phyloP scores from a whole-genome alignment of 768 basidiomycete genomes.

The Coprinopsis sp. region DNA sequence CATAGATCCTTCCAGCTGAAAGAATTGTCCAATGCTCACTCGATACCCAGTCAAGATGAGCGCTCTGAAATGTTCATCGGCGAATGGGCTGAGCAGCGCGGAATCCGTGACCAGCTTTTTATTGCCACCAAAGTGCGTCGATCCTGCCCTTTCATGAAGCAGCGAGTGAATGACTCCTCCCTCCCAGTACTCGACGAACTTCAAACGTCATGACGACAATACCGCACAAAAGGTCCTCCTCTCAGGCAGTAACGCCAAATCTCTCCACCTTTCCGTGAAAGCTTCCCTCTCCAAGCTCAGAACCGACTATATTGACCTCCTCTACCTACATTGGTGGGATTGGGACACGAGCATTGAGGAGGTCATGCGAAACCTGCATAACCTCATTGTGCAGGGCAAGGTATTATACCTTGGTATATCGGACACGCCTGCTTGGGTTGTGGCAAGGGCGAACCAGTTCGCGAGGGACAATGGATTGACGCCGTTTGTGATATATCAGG shows the following conservation, averaged over 20 bases:
- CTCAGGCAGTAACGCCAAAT: slow-evolving; percentile 39
- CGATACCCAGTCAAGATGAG: not conserved
- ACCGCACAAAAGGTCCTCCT: slow-evolving; percentile 25
- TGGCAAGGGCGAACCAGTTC: slow-evolving; percentile 14
- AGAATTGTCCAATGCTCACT: not conserved
- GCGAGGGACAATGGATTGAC: slow-evolving; percentile 11
- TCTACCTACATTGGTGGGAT: slow-evolving; percentile 51
- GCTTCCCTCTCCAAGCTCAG: slow-evolving; percentile 38
- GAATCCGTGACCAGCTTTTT: slow-evolving; percentile 36
- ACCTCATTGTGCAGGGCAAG: slow-evolving; percentile 44
- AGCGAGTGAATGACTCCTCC: not conserved
- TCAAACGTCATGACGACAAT: slow-evolving; percentile 18
- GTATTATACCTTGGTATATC: slow-evolving; percentile 36
- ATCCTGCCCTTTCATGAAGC: not conserved
- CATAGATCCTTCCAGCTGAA: not conserved
- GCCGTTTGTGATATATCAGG: slow-evolving; percentile 13
- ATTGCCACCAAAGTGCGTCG: slow-evolving; percentile 27
- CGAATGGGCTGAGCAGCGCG: slow-evolving; percentile 37
- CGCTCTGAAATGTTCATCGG: slow-evolving; percentile 32
- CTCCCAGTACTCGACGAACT: slow-evolving; percentile 23
- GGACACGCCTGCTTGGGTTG: slow-evolving; percentile 12
- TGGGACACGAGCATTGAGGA: slow-evolving; percentile 47
- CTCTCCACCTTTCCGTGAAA: slow-evolving; percentile 31
- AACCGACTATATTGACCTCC: slow-evolving; percentile 29
- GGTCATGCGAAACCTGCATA: slow-evolving; percentile 50